These are phyloP conservation scores for Laburnicola sp. DNA, from an alignment of 2,329 filamentous ascomycete species.

Conservation along the genomic window DNA sequence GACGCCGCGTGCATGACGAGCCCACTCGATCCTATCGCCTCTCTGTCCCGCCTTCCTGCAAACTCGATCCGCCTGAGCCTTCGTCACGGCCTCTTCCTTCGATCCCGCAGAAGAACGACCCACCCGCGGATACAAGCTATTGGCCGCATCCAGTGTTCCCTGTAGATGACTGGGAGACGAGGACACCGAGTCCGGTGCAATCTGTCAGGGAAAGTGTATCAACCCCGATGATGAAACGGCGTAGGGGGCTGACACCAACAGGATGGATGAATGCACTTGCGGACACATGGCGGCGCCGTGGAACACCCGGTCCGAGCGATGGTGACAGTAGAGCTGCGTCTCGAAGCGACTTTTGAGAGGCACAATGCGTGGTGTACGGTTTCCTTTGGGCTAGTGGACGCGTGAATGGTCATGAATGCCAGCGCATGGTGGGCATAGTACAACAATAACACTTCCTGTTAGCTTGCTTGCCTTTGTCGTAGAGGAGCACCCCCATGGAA, in stretches of 20 bases:
- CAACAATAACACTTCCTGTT: neutral
- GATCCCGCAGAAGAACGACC: constrained; percentile 23
- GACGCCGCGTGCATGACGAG: constrained; percentile 8
- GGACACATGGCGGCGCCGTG: constrained; percentile 30
- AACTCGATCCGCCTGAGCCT: constrained; percentile 18
- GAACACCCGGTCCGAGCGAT: constrained; percentile 5
- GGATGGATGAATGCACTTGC: constrained; percentile 27
- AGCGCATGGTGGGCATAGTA: neutral
- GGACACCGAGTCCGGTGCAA: constrained; percentile 35
- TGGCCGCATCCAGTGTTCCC: constrained; percentile 30
- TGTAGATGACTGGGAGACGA: constrained; percentile 29
- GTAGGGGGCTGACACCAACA: constrained; percentile 17
- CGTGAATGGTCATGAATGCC: neutral
- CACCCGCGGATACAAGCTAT: constrained; percentile 22
- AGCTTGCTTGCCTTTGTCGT: no score
- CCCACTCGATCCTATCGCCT: constrained; percentile 22
- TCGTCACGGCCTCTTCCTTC: constrained; percentile 16
- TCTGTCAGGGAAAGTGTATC: constrained; percentile 23
- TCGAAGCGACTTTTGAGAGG: constrained; percentile 13
- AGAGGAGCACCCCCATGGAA: no score
- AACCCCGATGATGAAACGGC: constrained; percentile 24
- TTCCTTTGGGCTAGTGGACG: neutral
- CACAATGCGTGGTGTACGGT: neutral
- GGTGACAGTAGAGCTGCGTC: constrained; percentile 7
- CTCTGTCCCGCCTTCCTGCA: constrained; percentile 30